These are phyloP conservation scores for Penicillium angulare DNA, from an alignment of 495 filamentous ascomycete genomes.

Conservation along the genomic window DNA sequence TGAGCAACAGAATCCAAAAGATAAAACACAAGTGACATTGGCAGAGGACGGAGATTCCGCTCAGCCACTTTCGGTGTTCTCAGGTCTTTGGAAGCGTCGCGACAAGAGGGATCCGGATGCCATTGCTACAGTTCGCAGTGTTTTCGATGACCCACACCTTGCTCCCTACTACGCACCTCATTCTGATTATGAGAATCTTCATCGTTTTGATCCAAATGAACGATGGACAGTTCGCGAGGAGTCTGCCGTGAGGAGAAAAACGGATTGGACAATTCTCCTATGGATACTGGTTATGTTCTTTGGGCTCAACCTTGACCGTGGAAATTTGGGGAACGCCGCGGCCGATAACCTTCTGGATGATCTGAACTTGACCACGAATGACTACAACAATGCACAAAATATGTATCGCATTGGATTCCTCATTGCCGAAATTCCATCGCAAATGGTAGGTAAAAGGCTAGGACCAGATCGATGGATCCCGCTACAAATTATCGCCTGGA, in stretches of 20 bases:
- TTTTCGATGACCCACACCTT: conserved; percentile 50
- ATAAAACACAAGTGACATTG: background rate
- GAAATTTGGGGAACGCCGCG: conserved; percentile 38
- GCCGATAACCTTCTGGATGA: conserved; percentile 54
- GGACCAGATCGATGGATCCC: conserved; percentile 57
- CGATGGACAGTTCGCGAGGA: conserved; percentile 55
- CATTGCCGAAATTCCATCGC: conserved; percentile 61
- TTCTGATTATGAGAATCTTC: conserved; percentile 51
- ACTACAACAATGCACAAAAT: conserved; percentile 59
- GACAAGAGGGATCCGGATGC: conserved; percentile 36
- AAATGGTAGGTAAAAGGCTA: conserved; percentile 51
- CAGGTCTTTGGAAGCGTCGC: background rate
- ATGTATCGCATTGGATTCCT: conserved; percentile 33
- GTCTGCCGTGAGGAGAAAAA: conserved; percentile 28
- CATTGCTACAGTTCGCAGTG: conserved; percentile 56
- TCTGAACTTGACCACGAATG: conserved; percentile 50
- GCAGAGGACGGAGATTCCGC: background rate
- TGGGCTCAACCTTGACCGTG: conserved; percentile 65
- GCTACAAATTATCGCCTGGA: conserved; percentile 30
- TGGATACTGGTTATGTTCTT: conserved; percentile 72
- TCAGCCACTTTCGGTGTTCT: background rate
- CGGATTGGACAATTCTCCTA: conserved; percentile 51
- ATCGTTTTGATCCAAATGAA: conserved; percentile 50
- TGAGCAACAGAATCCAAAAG: background rate
- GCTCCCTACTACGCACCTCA: conserved; percentile 52